Base-by-base conservation (phyloP, 192 early-diverging fungal species). In the Coemansia sp. region DNA sequence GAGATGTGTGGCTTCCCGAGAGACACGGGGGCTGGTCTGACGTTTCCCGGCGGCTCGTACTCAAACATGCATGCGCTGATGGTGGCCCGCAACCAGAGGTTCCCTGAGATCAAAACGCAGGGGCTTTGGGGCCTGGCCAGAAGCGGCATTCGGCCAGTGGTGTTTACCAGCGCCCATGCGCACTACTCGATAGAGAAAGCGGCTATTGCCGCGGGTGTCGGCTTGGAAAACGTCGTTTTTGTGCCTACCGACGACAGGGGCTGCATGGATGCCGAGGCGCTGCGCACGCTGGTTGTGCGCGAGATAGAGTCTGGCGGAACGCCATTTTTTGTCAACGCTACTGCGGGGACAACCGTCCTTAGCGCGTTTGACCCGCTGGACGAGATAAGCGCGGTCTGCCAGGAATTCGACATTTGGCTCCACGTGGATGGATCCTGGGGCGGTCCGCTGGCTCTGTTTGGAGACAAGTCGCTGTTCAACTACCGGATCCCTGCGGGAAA, bases 341-440 rank as follows among this genome's bases (percentile, higher is more conserved):
- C 92, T 0, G 85, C 88, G 39, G 92, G 92, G 34, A 94, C 92
- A 4, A 94, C 90, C 3, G 91, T 94, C 16, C 69, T 94, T 60
- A 88, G 90, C 14, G 85, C 92, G 0, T 92, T 90, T 69, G 92
- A 94, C 60, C 87, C 88, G 6, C 72, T 92, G 23, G 67, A 65
- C 2, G 78, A 62, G 19, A 87, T 90, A 32, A 82, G 81, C 0
- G 64, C 42, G 19, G 75, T 89, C 47, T 85, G 88, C 28, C 76
- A 74, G 59, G 82, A 83, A 29, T 85, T 82, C 60, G 75, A 75
- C 20, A 75, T 88, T 55, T 91, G 90, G 87, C 66, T 91, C 36
- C 91, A 94, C 58, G 77, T 91, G 10, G 92, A 94, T 57, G 92
- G 84, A 9, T 88, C 87, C 29, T 94, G 88, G 87, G 91, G 91